Conservation (phyloP, 2,329 filamentous ascomycete genomes). For the Diaporthe sp. region DNA sequence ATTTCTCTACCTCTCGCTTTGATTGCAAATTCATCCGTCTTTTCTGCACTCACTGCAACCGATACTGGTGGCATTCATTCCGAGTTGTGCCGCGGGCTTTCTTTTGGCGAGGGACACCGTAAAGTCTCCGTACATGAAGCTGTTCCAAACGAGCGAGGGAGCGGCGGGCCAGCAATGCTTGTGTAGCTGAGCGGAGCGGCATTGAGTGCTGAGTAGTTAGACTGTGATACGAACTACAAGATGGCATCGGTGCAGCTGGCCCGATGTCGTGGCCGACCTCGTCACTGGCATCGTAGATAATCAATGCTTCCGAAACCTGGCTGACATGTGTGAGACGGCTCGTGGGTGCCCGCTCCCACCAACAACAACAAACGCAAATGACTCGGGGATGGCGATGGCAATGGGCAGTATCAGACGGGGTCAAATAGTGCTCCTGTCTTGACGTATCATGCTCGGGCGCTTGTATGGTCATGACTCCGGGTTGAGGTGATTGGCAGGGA, state of each 20-base stretch:
- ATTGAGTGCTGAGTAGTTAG: not conserved
- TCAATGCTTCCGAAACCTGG: constrained; percentile 21
- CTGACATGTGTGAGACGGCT: constrained; percentile 12
- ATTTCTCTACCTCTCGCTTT: constrained; percentile 32
- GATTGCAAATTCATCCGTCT: constrained; percentile 21
- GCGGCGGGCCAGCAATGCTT: not conserved
- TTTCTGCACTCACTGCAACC: not conserved
- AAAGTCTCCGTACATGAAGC: not conserved
- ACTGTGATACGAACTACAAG: constrained; percentile 12
- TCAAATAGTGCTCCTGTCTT: not conserved
- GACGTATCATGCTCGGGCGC: not conserved
- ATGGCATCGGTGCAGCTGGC: not conserved
- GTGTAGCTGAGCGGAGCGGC: not conserved
- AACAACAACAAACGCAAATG: not conserved
- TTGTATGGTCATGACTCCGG: constrained; percentile 6
- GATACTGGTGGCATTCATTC: constrained; percentile 2
- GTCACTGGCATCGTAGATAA: not conserved
- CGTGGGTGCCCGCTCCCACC: not conserved
- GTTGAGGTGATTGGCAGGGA: not conserved
- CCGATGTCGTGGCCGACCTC: not conserved
- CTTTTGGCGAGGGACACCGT: not conserved
- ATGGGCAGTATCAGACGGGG: not conserved
- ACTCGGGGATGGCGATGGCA: constrained; percentile 1
- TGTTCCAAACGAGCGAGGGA: not conserved
- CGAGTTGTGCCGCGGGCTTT: not conserved